Base-by-base conservation (phyloP, 768 basidiomycete species). In the Daedaleopsis nitida region DNA sequence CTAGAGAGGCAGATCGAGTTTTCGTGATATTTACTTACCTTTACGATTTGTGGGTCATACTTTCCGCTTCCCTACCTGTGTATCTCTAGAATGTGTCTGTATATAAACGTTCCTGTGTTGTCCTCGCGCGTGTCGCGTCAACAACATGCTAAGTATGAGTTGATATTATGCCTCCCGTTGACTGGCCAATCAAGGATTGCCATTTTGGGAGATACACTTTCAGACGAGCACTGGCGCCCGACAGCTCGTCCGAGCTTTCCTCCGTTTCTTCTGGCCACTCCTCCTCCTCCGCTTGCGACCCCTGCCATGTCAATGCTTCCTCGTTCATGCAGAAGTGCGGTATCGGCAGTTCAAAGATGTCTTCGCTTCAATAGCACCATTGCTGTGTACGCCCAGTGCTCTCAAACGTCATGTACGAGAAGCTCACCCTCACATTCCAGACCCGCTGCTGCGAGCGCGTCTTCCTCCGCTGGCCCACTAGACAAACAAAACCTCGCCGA, bases 401-500 rank as follows among this genome's bases (percentile, higher is more conserved):
- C 34, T 9, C 37, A 38, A 11, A 34, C 12, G 5, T 11, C 50
- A 32, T 19, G 12, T 21, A 14, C 27, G 27, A 3, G 27, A 32
- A 32, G 11, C 34, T 38, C 17, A 38, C 37, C 37, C 17, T 10
- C n/a, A 11, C 42, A 44, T 47, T 21, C 8, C 38, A 47, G 44
- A 19, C 49, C 55, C 42, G 48, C 53, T n/a, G 24, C 43, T n/a
- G 34, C 56, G n/a, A n/a, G 24, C 47, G 57, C 55, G 42, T 52
- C 50, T 32, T 35, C 58, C 35, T 45, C 49, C 35, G 19, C 35
- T 1, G 32, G 48, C 12, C 17, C 49, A 13, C 44, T 13, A 8
- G 23, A 51, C 1, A 42, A 32, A 23, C 49, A 27, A 6, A 52
- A 56, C 9, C 6, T 67, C 6, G 51, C 76, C 24, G 81, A 82